phyloP scores from a whole-genome alignment of 768 basidiomycete species.

The Leccinum incarnatum region DNA sequence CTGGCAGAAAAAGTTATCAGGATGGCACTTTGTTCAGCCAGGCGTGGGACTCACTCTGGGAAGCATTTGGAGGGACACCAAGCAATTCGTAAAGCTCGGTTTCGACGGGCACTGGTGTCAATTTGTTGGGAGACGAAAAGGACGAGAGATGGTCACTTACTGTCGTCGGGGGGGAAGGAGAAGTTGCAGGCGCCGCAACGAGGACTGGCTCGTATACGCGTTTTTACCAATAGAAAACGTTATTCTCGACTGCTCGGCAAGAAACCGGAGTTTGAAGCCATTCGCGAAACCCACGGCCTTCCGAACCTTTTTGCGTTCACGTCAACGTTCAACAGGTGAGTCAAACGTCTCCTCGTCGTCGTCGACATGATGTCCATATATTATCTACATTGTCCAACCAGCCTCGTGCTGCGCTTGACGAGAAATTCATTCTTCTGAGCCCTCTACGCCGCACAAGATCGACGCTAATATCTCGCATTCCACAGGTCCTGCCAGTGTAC shows the following conservation, averaged over 20 bases:
- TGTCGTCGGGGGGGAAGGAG: constrained; percentile 16
- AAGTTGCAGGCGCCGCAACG: background rate
- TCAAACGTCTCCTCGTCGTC: constrained; percentile 1
- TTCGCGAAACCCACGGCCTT: background rate
- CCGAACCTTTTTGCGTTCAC: background rate
- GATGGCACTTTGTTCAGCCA: background rate
- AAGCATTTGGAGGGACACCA: constrained; percentile 66
- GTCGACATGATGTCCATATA: constrained; percentile 54
- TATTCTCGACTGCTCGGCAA: constrained; percentile 27
- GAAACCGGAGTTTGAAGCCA: constrained; percentile 32
- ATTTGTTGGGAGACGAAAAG: background rate
- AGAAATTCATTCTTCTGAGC: constrained; percentile 32
- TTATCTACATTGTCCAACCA: constrained; percentile 93
- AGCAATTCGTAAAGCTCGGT: constrained; percentile 86
- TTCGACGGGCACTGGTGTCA: constrained; percentile 60
- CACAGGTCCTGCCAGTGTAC: constrained; percentile 13
- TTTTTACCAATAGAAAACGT: constrained; percentile 20
- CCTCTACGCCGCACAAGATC: constrained; percentile 6
- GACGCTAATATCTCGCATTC: constrained; percentile 28
- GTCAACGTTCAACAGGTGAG: constrained; percentile 18
- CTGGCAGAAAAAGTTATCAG: constrained; percentile 29
- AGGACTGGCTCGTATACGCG: constrained; percentile 14
- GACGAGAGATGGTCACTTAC: constrained; percentile 23
- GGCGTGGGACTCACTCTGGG: constrained; percentile 52
- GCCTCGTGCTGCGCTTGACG: constrained; percentile 49